These are phyloP conservation scores for Cordyceps fumosorosea DNA, from an alignment of 2,329 filamentous ascomycete species.

Conservation along the genomic window DNA sequence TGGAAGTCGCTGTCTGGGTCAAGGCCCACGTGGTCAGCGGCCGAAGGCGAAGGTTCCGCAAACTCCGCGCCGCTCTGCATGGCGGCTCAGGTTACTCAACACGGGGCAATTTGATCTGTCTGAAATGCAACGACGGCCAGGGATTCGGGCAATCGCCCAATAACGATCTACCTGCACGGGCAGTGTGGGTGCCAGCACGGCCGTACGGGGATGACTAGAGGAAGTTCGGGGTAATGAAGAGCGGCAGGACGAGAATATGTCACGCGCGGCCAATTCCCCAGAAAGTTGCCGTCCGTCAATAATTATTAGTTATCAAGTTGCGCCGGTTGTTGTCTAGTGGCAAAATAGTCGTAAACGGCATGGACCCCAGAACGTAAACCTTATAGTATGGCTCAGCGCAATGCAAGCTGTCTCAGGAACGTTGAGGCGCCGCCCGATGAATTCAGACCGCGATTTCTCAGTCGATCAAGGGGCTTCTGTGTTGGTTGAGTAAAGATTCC, in stretches of 20 bases:
- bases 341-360: background rate
- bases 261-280: background rate
- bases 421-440: background rate
- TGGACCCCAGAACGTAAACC: background rate
- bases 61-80: constrained; percentile 2
- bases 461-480: background rate
- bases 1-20: constrained; percentile 45
- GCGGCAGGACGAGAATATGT: constrained; percentile 15
- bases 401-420: background rate
- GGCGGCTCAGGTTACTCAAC: background rate
- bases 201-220: background rate
- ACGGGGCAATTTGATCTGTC: background rate
- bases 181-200: constrained; percentile 2
- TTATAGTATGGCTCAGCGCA: background rate
- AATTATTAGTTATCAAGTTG: background rate
- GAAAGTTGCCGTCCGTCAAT: background rate
- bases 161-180: background rate
- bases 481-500: background rate
- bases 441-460: background rate
- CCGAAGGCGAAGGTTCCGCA: constrained; percentile 19
- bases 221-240: constrained; percentile 16
- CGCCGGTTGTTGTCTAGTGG: no score
- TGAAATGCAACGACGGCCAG: background rate
- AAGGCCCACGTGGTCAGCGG: constrained; percentile 26
- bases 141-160: background rate